Percentiles rank a stretch among this genome's conserved stretches.
Evolutionary conservation across 2,329 filamentous ascomycete species (phyloP).

Genomic region (Chaetomium sp.): DNA sequence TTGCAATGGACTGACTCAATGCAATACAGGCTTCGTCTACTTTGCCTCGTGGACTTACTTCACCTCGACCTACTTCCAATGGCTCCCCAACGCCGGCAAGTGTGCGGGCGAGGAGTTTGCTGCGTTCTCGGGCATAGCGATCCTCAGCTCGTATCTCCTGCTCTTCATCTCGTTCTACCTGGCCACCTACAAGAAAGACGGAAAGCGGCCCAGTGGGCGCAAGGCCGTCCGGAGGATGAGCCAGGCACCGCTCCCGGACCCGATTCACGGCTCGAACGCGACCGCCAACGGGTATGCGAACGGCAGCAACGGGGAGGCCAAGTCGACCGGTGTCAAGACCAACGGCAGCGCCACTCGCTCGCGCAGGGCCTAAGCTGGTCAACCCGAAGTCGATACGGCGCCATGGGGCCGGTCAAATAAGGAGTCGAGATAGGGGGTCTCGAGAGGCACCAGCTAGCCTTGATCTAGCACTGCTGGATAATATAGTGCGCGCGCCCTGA

Average conservation of each 20-base stretch:
- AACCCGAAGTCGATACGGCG: too few species aligned
- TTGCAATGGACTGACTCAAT: background rate
- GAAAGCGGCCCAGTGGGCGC: conserved; percentile 72
- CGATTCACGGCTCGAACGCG: conserved; percentile 57
- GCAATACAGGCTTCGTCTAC: conserved; percentile 76
- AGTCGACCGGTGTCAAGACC: conserved; percentile 21
- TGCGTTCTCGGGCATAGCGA: conserved; percentile 83
- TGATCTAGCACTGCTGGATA: too few species aligned
- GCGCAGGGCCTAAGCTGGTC: conserved; percentile 17
- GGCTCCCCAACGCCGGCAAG: conserved; percentile 74
- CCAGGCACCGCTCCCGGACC: conserved; percentile 68
- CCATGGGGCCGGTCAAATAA: too few species aligned
- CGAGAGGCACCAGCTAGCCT: too few species aligned
- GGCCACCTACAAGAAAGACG: conserved; percentile 86
- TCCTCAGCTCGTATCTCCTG: conserved; percentile 89
- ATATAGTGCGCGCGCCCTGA: background rate
- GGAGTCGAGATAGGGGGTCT: too few species aligned
- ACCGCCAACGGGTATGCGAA: conserved; percentile 52
- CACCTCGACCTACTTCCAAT: conserved; percentile 79
- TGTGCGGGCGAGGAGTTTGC: conserved; percentile 97
- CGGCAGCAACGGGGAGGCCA: conserved; percentile 26
- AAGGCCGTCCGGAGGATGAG: conserved; percentile 65
- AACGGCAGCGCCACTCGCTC: conserved; percentile 23
- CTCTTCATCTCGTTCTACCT: conserved; percentile 99
- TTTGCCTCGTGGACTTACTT: conserved; percentile 99